These are phyloP conservation scores for Hsuehochloa calcarea DNA, from an alignment of 176 grass and related monocot genomes.

Conservation along the genomic window DNA sequence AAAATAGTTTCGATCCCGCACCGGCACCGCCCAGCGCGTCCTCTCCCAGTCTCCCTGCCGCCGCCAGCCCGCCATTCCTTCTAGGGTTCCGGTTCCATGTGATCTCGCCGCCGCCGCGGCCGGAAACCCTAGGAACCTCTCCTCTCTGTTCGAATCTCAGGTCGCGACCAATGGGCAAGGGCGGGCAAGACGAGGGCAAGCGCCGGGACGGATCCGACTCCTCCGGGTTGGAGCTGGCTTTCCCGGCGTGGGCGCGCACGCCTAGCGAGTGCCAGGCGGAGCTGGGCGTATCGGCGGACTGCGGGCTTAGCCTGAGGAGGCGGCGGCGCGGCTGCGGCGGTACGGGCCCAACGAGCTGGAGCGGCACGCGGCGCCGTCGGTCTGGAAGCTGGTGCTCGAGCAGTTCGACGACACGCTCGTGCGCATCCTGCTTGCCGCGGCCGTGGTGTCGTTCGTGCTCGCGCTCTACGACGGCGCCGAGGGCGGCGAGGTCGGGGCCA, in stretches of 20 bases:
- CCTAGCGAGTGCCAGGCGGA: constrained; percentile 75
- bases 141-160: constrained; percentile 25
- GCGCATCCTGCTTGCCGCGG: constrained; percentile 85
- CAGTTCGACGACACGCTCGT: constrained; percentile 97
- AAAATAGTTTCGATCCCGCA: constrained; percentile 32
- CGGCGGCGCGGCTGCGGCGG: constrained; percentile 39
- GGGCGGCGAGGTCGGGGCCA: constrained; percentile 61
- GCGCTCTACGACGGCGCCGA: constrained; percentile 82
- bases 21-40: background rate
- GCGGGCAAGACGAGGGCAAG: constrained; percentile 63
- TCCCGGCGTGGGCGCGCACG: constrained; percentile 76
- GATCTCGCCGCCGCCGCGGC: constrained; percentile 38
- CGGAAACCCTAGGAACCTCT: constrained; percentile 28
- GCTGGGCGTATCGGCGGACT: constrained; percentile 59
- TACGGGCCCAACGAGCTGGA: constrained; percentile 90
- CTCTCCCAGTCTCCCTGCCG: constrained; percentile 15
- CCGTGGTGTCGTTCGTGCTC: constrained; percentile 83
- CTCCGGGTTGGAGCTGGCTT: constrained; percentile 27
- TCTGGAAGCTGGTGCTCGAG: constrained; percentile 90
- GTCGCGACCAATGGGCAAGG: constrained; percentile 54
- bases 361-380: constrained; percentile 72
- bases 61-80: background rate
- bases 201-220: constrained; percentile 51
- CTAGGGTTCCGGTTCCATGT: constrained; percentile 57
- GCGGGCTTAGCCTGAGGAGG: constrained; percentile 73